Evolutionary conservation across 1,284 basidiomycete species (phyloP), one percentile per base, ranked within the genome.

Genomic region (Sphaerobolus stellatus): DNA sequence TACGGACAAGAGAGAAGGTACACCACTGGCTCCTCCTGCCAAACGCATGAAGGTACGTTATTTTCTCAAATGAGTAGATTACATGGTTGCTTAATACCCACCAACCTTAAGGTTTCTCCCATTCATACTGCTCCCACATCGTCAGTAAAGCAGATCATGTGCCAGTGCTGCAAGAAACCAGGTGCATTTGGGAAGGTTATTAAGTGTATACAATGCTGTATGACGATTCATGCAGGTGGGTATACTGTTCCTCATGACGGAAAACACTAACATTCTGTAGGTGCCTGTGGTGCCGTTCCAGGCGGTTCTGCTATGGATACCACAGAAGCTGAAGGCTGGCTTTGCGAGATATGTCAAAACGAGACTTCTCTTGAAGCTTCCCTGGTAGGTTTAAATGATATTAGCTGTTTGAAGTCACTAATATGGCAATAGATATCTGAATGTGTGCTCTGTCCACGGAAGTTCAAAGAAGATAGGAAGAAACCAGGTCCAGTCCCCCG

Each of bases 291-390:
- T 48, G 86, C 84, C 24, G 73, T 48, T n/a, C 18, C 46, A 25
- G 44, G 46, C 29, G 38, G 46, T 22, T 54, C 53, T 3, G 33
- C 83, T 31, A 75, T 82, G 8, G 81, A 88, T 50, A 79, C 84
- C 34, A 73, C 78, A 5, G 68, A 79, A 20, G 73, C 82, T 20
- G 84, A 91, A 28, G 74, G 79, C 2, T 95, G 93, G 92, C 72
- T 83, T 30, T 95, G 92, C 66, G 92, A 94, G 56, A 70, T 94
- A 44, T 95, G 92, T 66, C 77, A 83, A 61, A 94, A 94, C 64
- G 84, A 88, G 62, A 85, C 87, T 66, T 77, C 78, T 0, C 74
- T 86, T 50, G 92, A 94, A 67, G 86, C 84, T 9, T 86, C 89
- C 27, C 69, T 92, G 62, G 91, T 92, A 67, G 56, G n/a, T n/a